Conservation (phyloP, 2,329 filamentous ascomycete genomes). For the Cephalotrichum gorgonifer region DNA sequence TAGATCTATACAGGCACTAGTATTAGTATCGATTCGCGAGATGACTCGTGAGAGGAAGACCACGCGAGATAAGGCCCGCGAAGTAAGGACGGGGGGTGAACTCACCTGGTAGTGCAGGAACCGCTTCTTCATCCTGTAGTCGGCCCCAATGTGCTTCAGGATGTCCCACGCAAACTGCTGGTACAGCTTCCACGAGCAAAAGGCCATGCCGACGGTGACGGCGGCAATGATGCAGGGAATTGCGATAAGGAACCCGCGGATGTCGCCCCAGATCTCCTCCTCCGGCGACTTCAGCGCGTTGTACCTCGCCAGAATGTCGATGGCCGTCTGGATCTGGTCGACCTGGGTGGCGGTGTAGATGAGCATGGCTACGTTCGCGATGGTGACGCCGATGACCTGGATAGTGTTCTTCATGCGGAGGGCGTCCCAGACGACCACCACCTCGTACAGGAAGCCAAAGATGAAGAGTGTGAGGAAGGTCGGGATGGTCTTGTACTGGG, state of each 20-base stretch:
- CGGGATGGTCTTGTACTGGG: conserved; percentile 64
- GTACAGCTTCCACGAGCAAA: conserved; percentile 88
- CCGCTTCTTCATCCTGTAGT: conserved; percentile 91
- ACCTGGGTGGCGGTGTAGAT: conserved; percentile 91
- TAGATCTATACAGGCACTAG: conserved; percentile 61
- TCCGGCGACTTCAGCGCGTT: conserved; percentile 20
- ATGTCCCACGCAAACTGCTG: conserved; percentile 99
- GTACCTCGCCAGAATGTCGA: conserved; percentile 37
- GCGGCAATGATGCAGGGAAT: conserved; percentile 77
- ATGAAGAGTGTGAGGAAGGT: conserved; percentile 96
- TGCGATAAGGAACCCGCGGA: conserved; percentile 70
- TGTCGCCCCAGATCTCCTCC: conserved; percentile 52
- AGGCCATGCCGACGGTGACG: conserved; percentile 60
- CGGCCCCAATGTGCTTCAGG: conserved; percentile 96
- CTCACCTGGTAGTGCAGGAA: conserved; percentile 91
- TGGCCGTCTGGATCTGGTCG: conserved; percentile 74
- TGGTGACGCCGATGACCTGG: conserved; percentile 88
- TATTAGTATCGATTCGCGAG: background rate
- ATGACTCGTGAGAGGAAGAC: background rate
- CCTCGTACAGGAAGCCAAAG: conserved; percentile 89
- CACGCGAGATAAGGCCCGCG: too few relatives aligned
- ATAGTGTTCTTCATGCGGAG: conserved; percentile 95
- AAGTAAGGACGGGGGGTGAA: conserved; percentile 7
- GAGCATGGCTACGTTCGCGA: conserved; percentile 84
- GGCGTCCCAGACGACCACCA: conserved; percentile 86